A percentile compares a stretch with the other conserved stretches of the same genome.
Evolutionary conservation across 2,329 filamentous ascomycete species (phyloP).

Genomic region (Botrytis pseudocinerea): DNA sequence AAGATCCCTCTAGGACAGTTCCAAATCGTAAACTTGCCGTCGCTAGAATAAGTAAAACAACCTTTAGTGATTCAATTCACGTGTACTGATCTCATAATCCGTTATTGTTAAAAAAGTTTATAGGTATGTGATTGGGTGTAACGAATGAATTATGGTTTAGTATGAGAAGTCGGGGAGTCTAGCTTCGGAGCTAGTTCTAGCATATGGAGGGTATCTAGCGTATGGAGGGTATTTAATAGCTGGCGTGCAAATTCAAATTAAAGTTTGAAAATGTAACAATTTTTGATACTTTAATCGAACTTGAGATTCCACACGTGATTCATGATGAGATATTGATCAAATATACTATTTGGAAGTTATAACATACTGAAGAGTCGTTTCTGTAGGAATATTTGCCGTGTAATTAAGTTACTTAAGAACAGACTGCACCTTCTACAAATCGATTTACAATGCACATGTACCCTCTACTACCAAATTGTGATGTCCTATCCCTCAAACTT

Average conservation of each 20-base stretch:
- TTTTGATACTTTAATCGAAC: neutral
- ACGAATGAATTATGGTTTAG: too few species aligned
- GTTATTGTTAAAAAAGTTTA: neutral
- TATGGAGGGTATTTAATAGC: neutral
- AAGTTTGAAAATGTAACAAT: neutral
- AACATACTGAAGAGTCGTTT: neutral
- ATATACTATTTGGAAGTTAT: neutral
- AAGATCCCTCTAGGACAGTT: neutral
- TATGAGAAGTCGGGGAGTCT: neutral
- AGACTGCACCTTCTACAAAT: neutral
- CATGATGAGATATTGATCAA: neutral
- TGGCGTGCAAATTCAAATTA: fast-evolving
- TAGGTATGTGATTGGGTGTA: neutral
- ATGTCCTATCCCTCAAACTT: neutral
- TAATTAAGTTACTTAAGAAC: too few species aligned
- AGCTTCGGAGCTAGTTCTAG: neutral
- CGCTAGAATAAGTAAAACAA: neutral
- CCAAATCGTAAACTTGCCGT: neutral
- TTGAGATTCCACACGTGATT: neutral
- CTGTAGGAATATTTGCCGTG: neutral
- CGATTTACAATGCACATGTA: neutral
- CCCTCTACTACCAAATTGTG: neutral
- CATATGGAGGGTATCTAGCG: too few species aligned
- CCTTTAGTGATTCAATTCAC: neutral
- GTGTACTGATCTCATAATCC: neutral